A percentile compares a stretch with the other conserved stretches of the same genome.
Evolutionary conservation across 139 green algal genomes (phyloP).

Genomic region (Edaphochlamys debaryana): DNA sequence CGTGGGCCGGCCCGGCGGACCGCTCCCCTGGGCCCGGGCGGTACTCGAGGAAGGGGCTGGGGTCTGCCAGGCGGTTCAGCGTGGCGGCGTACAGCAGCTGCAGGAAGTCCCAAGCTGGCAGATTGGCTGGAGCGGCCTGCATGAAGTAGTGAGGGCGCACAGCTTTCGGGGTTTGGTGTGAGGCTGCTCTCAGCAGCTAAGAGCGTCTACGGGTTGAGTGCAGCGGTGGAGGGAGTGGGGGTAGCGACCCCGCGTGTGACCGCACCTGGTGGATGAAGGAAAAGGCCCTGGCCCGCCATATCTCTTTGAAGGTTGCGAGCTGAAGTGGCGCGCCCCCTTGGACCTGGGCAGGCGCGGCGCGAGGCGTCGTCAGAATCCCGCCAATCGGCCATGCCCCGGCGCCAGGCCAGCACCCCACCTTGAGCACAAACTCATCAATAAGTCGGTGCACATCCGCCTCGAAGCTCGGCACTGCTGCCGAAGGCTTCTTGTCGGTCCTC

Average conservation of each 20-base stretch:
- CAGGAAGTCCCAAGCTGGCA: constrained; percentile 25
- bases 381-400: neutral
- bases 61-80: constrained; percentile 30
- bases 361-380: neutral
- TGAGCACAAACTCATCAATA: constrained; percentile 19
- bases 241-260: neutral
- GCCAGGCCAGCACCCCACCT: neutral
- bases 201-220: neutral
- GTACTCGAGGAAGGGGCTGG: constrained; percentile 33
- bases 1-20: no score
- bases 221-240: no score
- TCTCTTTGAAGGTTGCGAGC: constrained; percentile 19
- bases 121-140: constrained; percentile 26
- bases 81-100: constrained; percentile 33
- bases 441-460: constrained; percentile 13
- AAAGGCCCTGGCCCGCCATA: constrained; percentile 8
- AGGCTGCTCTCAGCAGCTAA: no score
- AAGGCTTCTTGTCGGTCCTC: no score
- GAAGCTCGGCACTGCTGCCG: neutral
- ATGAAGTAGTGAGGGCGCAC: neutral
- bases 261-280: constrained; percentile 29
- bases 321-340: neutral
- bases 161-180: neutral
- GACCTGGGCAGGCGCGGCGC: neutral
- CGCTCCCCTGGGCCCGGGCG: no score